Base-by-base conservation (phyloP, 225 moss, liverwort and hornwort genomes). In the Antitrichia curtipendula region DNA sequence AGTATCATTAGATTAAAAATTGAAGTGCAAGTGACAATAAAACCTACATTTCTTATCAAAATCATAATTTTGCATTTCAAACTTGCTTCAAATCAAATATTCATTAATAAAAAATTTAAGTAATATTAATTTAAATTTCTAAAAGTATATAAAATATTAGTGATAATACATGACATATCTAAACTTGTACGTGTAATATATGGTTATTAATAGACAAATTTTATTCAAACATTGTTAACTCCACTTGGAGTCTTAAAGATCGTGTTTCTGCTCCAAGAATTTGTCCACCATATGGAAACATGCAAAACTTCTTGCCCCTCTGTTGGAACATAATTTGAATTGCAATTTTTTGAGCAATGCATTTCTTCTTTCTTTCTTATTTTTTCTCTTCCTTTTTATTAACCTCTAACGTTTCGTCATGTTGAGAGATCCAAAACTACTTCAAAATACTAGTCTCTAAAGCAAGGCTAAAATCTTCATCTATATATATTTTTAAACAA, bases 381-480 rank as follows among this genome's bases (percentile, higher is more conserved):
- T 41, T 41, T 24, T 24, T 41, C 1, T 41, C 8, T 70, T 70
- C 7, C 0, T 25, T 3, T 70, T 70, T 14, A 25, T 14, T 14
- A 70, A 41, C 1, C 12, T 0, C 0, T 28, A 17, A 9, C 3
- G 0, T 16, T 16, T 9, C 8, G 16, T 17, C 4, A 6, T 45
- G 3, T 29, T 72, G 3, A 66, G 28, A 45, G 6, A 13, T 0
- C 8, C 28, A 16, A 72, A 45, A 45, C 0, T 72, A 0, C 29
- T 45, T 72, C 10, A 72, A 72, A 40, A 17, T 29, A 45, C 3
- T 10, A 6, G 2, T 7, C 10, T 28, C 1, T 0, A 17, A 28
- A 71, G 3, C 5, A 29, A 28, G 10, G 17, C 6, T 72, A 10
- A 29, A 28, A 16, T 45, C 6, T 43, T n/a, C n/a, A 66, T 66